Percentiles rank a stretch among this genome's conserved stretches.
Conservation (phyloP, 352 stramenopile species). For the Elongisporangium anandrum region DNA sequence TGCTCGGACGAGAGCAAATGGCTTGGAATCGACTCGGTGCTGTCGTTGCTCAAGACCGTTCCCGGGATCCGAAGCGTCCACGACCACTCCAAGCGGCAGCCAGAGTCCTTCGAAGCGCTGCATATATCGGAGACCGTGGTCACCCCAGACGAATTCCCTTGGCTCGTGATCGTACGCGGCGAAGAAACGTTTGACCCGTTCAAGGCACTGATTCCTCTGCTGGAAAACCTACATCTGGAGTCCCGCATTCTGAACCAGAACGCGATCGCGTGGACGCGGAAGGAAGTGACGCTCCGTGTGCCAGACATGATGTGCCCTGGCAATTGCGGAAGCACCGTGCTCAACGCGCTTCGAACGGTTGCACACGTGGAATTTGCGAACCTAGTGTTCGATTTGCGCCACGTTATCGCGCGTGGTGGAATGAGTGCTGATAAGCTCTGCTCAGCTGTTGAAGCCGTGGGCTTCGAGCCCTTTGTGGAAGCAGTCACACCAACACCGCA, state of each 20-base stretch:
- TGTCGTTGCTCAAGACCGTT: slow-evolving; percentile 32
- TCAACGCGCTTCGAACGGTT: slow-evolving; percentile 48
- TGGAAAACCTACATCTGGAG: slow-evolving; percentile 17
- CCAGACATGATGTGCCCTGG: slow-evolving; percentile 79
- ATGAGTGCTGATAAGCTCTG: slow-evolving; percentile 38
- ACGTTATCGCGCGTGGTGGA: slow-evolving; percentile 48
- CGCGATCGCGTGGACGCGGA: slow-evolving; percentile 36
- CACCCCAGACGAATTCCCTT: slow-evolving; percentile 1
- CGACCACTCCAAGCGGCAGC: slow-evolving; percentile 2
- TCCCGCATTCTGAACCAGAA: slow-evolving; percentile 33
- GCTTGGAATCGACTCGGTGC: slow-evolving; percentile 20
- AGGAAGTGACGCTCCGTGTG: slow-evolving; percentile 63
- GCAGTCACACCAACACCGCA: slow-evolving; percentile 34
- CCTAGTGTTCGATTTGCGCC: slow-evolving; percentile 54
- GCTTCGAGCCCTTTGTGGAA: slow-evolving; percentile 50
- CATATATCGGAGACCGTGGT: background rate
- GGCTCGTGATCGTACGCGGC: slow-evolving; percentile 27
- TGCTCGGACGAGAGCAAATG: slow-evolving; percentile 7
- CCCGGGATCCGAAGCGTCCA: slow-evolving; percentile 52
- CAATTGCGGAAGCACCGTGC: slow-evolving; percentile 71
- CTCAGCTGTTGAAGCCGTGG: slow-evolving; percentile 38
- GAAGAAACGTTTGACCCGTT: slow-evolving; percentile 21
- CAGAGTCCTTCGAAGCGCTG: background rate
- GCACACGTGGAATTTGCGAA: slow-evolving; percentile 40
- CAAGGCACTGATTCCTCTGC: slow-evolving; percentile 15